A percentile compares a stretch with the other conserved stretches of the same genome.
phyloP scores from a whole-genome alignment of 2,329 filamentous ascomycete genomes.

The Raffaelea albimanens region DNA sequence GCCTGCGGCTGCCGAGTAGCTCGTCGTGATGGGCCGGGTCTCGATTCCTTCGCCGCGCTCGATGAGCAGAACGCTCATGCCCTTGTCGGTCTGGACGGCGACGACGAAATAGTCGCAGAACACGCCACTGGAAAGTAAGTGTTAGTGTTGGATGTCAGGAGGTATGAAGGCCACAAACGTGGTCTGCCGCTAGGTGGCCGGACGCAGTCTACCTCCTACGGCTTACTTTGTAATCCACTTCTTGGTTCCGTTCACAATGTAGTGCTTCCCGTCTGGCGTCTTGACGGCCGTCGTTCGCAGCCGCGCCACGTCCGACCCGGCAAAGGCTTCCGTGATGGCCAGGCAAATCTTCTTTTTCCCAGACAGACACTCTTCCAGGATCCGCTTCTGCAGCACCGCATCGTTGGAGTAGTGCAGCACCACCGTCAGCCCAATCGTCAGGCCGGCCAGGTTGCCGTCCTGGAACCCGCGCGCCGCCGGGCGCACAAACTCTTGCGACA shows the following conservation, averaged over 20 bases:
- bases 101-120: constrained; percentile 79
- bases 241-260: constrained; percentile 64
- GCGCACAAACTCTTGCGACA: constrained; percentile 63
- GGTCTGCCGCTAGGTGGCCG: constrained; percentile 25
- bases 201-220: too few species aligned
- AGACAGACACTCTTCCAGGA: constrained; percentile 63
- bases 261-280: constrained; percentile 65
- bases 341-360: constrained; percentile 84
- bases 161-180: too few species aligned
- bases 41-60: constrained; percentile 65
- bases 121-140: constrained; percentile 25
- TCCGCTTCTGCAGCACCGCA: constrained; percentile 51
- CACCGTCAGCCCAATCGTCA: constrained; percentile 74
- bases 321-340: constrained; percentile 82
- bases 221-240: constrained; percentile 72
- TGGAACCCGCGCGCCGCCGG: constrained; percentile 70
- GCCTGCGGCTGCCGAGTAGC: constrained; percentile 69
- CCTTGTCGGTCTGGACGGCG: constrained; percentile 69
- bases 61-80: constrained; percentile 68
- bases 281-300: constrained; percentile 70
- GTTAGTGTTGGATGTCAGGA: background rate
- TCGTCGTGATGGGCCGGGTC: constrained; percentile 70
- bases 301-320: constrained; percentile 72
- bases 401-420: constrained; percentile 71
- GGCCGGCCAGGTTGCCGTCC: constrained; percentile 79